A percentile compares a stretch with the other conserved stretches of the same genome.
phyloP scores from a whole-genome alignment of 208 protist genomes.

The Leishmania aethiopica region DNA sequence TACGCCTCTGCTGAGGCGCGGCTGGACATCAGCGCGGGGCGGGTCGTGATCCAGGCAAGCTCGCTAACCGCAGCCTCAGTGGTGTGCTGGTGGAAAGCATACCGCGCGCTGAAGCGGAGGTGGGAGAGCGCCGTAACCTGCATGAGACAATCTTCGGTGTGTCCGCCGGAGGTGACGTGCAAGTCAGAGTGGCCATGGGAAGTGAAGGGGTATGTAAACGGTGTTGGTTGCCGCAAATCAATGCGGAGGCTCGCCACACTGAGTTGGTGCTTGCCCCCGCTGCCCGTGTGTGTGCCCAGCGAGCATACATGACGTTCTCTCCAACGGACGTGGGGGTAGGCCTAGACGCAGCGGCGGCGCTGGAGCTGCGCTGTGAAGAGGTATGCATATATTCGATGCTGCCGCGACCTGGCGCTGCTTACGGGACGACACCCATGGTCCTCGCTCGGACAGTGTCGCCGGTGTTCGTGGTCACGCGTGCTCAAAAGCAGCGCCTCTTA shows the following conservation, averaged over 20 bases:
- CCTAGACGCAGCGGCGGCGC: background rate
- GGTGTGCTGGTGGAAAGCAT: constrained; percentile 12
- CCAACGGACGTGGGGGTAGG: background rate
- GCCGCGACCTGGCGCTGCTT: background rate
- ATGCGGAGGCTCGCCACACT: background rate
- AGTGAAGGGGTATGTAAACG: background rate
- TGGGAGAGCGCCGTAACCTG: background rate
- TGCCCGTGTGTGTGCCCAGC: background rate
- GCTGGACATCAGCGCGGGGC: background rate
- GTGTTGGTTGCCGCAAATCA: background rate
- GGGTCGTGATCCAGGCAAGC: constrained; percentile 6
- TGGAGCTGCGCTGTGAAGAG: constrained; percentile 5
- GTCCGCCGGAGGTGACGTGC: background rate
- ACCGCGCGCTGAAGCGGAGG: background rate
- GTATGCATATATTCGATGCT: background rate
- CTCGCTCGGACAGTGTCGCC: background rate
- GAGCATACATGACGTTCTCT: background rate
- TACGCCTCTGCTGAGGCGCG: background rate
- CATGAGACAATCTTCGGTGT: background rate
- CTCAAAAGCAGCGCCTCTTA: background rate
- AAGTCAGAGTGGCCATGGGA: background rate
- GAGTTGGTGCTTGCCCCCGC: constrained; percentile 1
- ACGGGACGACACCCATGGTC: background rate
- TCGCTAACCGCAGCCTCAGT: background rate
- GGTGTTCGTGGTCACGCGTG: background rate